Percentiles rank a stretch among this genome's conserved stretches.
Conservation (phyloP, 2,329 filamentous ascomycete genomes). For the Pleoardoris graminearum region DNA sequence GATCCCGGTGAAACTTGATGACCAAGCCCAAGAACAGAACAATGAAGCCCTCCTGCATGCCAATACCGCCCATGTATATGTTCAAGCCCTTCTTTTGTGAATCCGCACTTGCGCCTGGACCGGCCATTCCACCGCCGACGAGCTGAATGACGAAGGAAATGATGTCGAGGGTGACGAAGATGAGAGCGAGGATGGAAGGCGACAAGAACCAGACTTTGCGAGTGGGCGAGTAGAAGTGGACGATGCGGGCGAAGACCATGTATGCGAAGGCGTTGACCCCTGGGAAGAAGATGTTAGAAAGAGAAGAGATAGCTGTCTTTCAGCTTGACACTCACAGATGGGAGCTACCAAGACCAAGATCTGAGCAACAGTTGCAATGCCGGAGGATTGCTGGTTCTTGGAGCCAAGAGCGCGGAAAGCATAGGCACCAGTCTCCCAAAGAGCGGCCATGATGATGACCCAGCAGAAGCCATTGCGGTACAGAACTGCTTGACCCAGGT, state of each 20-base stretch:
- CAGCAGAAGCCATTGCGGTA: constrained; percentile 43
- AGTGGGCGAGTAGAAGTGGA: constrained; percentile 40
- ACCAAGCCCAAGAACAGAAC: constrained; percentile 23
- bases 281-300: constrained; percentile 28
- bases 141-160: constrained; percentile 50
- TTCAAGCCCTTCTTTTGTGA: constrained; percentile 45
- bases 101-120: constrained; percentile 24
- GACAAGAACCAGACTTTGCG: constrained; percentile 26
- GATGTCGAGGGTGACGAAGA: constrained; percentile 51
- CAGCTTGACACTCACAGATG: constrained; percentile 26
- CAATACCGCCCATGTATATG: constrained; percentile 44
- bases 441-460: constrained; percentile 50
- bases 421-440: constrained; percentile 50
- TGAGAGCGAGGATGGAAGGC: constrained; percentile 22
- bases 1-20: constrained; percentile 22
- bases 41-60: constrained; percentile 36
- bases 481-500: constrained; percentile 21
- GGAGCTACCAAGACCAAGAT: constrained; percentile 52
- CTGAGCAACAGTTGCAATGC: constrained; percentile 42
- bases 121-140: constrained; percentile 43
- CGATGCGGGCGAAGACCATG: constrained; percentile 45
- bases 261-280: constrained; percentile 53
- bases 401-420: constrained; percentile 47
- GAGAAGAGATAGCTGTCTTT: constrained; percentile 7
- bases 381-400: constrained; percentile 42